phyloP scores from a whole-genome alignment of 2,329 filamentous ascomycete genomes.

The Venturia oleaginea region DNA sequence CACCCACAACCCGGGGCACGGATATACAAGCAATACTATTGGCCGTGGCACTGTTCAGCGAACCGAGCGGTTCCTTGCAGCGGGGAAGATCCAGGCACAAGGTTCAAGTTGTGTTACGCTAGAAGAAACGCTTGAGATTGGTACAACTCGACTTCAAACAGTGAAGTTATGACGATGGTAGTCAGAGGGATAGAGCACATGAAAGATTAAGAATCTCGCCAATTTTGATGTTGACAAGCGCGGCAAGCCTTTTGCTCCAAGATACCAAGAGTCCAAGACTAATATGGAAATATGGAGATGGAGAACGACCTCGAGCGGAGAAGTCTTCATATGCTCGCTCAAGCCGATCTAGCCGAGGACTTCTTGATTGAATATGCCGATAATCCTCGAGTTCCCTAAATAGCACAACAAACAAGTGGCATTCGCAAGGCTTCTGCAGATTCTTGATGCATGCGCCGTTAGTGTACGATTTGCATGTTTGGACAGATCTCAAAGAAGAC shows the following conservation, averaged over 20 bases:
- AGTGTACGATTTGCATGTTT: neutral
- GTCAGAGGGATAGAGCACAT: neutral
- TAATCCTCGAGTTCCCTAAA: constrained; percentile 1
- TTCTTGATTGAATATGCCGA: neutral
- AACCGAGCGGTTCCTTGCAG: neutral
- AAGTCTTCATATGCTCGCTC: neutral
- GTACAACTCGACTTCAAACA: neutral
- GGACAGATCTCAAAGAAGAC: neutral
- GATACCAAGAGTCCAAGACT: neutral
- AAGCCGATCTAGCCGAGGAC: neutral
- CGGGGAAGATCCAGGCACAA: neutral
- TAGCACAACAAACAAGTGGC: neutral
- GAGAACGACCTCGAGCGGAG: neutral
- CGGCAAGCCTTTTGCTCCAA: neutral
- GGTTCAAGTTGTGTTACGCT: neutral
- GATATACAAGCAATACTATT: neutral
- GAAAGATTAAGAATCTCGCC: neutral
- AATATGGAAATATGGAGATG: neutral
- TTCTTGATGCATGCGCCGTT: neutral
- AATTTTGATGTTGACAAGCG: neutral
- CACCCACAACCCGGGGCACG: neutral
- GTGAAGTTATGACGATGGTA: neutral
- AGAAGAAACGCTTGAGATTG: neutral
- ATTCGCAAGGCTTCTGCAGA: neutral
- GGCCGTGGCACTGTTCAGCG: neutral